phyloP scores from a whole-genome alignment of 345 rosid genomes.

The Gossypium raimondii region DNA sequence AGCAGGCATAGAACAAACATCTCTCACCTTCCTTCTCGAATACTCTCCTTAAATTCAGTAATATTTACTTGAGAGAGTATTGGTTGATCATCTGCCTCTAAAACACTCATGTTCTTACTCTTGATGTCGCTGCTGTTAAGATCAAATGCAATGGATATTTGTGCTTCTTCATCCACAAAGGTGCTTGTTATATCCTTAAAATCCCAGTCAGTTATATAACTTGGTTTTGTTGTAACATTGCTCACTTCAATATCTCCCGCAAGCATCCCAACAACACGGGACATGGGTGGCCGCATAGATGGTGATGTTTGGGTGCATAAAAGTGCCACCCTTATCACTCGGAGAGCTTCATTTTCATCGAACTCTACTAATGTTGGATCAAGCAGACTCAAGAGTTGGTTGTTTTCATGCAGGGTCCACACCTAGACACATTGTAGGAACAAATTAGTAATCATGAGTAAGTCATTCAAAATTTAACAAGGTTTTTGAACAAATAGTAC shows the following conservation, averaged over 20 bases:
- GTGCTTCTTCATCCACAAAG: not conserved
- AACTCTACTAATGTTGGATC: conserved; percentile 32
- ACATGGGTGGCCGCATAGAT: conserved; percentile 33
- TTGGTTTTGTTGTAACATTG: conserved; percentile 37
- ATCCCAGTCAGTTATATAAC: conserved; percentile 50
- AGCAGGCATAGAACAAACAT: not conserved
- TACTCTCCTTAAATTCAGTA: not conserved
- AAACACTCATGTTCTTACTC: not conserved
- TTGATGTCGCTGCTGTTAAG: not conserved
- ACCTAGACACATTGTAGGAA: conserved; percentile 31
- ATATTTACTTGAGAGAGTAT: too few species aligned
- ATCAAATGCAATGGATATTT: not conserved
- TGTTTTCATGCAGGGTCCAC: conserved; percentile 48
- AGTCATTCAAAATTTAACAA: not conserved
- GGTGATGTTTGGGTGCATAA: conserved; percentile 57
- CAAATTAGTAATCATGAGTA: not conserved
- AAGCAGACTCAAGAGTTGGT: conserved; percentile 29
- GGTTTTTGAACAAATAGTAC: not conserved
- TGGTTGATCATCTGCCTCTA: not conserved
- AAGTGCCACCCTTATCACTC: conserved; percentile 42
- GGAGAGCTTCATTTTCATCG: conserved; percentile 40
- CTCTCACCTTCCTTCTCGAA: not conserved
- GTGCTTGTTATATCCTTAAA: conserved; percentile 29
- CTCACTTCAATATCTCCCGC: conserved; percentile 31
- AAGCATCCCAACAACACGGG: conserved; percentile 20